phyloP scores from a whole-genome alignment of 108 stramenopile genomes.

The Bacterosira constricta region DNA sequence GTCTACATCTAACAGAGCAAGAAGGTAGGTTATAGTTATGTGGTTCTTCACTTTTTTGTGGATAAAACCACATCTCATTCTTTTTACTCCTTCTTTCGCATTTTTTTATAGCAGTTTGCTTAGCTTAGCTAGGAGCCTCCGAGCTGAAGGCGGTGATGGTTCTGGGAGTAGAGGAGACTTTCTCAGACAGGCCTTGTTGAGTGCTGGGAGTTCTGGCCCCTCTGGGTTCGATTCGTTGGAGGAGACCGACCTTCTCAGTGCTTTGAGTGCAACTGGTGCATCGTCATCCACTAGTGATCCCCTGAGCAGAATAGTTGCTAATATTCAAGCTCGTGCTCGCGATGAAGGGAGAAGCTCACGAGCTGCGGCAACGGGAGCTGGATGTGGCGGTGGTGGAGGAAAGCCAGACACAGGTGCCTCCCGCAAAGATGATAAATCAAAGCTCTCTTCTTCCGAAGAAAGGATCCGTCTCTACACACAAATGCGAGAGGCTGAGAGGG shows the following conservation, averaged over 20 bases:
- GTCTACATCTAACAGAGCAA: slow-evolving; percentile 32
- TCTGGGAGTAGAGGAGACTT: slow-evolving; percentile 56
- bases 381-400: slow-evolving; percentile 3
- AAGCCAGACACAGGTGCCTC: slow-evolving; percentile 2
- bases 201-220: slow-evolving; percentile 21
- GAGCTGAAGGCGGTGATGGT: slow-evolving; percentile 48
- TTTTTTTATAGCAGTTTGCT: slow-evolving; percentile 10
- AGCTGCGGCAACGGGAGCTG: not conserved
- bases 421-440: slow-evolving; percentile 33
- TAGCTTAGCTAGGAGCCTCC: slow-evolving; percentile 62
- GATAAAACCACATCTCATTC: not conserved
- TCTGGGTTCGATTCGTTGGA: slow-evolving; percentile 58
- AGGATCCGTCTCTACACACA: slow-evolving; percentile 60
- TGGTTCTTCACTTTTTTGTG: not conserved
- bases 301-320: slow-evolving; percentile 52
- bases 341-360: not conserved
- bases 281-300: slow-evolving; percentile 45
- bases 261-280: slow-evolving; percentile 29
- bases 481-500: slow-evolving; percentile 76
- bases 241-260: slow-evolving; percentile 29
- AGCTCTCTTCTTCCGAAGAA: slow-evolving; percentile 49
- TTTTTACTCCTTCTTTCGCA: no score
- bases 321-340: slow-evolving; percentile 28
- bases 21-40: not conserved
- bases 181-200: slow-evolving; percentile 60